Percentiles rank a stretch among this genome's conserved stretches.
phyloP scores from a whole-genome alignment of 2,329 filamentous ascomycete species.

The Septoria petroselini region DNA sequence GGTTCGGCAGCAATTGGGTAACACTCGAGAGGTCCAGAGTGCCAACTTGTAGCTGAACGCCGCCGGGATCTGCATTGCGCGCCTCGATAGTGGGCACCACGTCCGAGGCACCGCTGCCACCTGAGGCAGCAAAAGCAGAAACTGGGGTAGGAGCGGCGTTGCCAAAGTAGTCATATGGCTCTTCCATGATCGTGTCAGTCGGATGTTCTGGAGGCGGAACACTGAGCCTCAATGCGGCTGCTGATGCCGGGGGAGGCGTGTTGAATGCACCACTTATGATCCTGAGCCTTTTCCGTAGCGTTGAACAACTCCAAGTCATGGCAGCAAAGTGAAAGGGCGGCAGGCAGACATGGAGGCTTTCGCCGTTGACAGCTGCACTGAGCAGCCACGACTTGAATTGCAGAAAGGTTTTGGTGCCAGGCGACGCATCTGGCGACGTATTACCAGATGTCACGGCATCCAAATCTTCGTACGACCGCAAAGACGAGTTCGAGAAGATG shows the following conservation, averaged over 20 bases:
- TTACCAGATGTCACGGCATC: slow-evolving; percentile 57
- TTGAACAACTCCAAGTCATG: slow-evolving; percentile 67
- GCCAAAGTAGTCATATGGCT: slow-evolving; percentile 35
- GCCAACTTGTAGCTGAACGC: slow-evolving; percentile 8
- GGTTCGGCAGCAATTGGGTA: slow-evolving; percentile 26
- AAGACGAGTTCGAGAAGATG: slow-evolving; percentile 65
- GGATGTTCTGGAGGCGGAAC: slow-evolving; percentile 19
- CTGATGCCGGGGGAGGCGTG: slow-evolving; percentile 21
- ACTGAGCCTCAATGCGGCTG: slow-evolving; percentile 31
- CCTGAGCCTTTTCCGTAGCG: slow-evolving; percentile 64
- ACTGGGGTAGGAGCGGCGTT: slow-evolving; percentile 9
- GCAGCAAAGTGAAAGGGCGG: slow-evolving; percentile 62
- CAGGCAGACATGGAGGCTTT: slow-evolving; percentile 53
- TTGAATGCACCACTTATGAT: slow-evolving; percentile 58
- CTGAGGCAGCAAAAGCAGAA: slow-evolving; percentile 14
- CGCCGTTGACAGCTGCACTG: slow-evolving; percentile 53
- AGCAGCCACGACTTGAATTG: slow-evolving; percentile 70
- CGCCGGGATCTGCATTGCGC: neutral
- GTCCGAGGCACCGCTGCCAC: slow-evolving; percentile 14
- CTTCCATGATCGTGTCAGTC: slow-evolving; percentile 11
- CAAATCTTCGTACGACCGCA: slow-evolving; percentile 57
- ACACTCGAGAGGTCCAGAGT: slow-evolving; percentile 24
- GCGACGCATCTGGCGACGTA: slow-evolving; percentile 39
- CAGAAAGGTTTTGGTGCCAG: slow-evolving; percentile 50
- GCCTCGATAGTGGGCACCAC: slow-evolving; percentile 31